phyloP scores from a whole-genome alignment of 169 alveolate species.

The Plasmodium vinckei region DNA sequence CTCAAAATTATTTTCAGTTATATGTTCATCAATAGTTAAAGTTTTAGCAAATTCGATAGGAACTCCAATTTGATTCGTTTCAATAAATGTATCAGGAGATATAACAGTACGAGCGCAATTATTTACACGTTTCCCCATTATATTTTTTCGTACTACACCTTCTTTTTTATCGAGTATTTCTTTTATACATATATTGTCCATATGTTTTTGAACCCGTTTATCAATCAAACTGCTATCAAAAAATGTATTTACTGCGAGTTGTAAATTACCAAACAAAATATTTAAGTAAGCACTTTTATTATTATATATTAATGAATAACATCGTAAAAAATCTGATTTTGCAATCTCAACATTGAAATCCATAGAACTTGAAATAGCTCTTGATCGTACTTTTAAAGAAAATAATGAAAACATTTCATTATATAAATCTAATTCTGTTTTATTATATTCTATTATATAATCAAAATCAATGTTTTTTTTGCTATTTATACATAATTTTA shows the following conservation, averaged over 20 bases:
- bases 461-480: slow-evolving; percentile 82
- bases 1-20: slow-evolving; percentile 91
- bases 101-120: slow-evolving; percentile 98
- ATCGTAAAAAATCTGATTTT: slow-evolving; percentile 81
- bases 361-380: slow-evolving; percentile 34
- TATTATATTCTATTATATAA: slow-evolving; percentile 78
- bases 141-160: slow-evolving; percentile 97
- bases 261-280: slow-evolving; percentile 72
- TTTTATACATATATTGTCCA: slow-evolving; percentile 93
- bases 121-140: slow-evolving; percentile 99
- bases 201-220: slow-evolving; percentile 42
- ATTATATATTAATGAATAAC: slow-evolving; percentile 77
- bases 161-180: slow-evolving; percentile 96
- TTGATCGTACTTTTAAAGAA: slow-evolving; percentile 66
- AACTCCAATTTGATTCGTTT: slow-evolving; percentile 97
- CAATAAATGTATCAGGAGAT: slow-evolving; percentile 98
- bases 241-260: slow-evolving; percentile 74
- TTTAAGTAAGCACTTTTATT: slow-evolving; percentile 74
- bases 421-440: slow-evolving; percentile 75
- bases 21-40: slow-evolving; percentile 95
- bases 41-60: slow-evolving; percentile 95
- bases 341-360: slow-evolving; percentile 82
- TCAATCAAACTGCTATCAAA: slow-evolving; percentile 78
- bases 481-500: slow-evolving; percentile 83
- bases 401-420: slow-evolving; percentile 45